phyloP scores from a whole-genome alignment of 345 rosid species.

The Citrus unshiu region DNA sequence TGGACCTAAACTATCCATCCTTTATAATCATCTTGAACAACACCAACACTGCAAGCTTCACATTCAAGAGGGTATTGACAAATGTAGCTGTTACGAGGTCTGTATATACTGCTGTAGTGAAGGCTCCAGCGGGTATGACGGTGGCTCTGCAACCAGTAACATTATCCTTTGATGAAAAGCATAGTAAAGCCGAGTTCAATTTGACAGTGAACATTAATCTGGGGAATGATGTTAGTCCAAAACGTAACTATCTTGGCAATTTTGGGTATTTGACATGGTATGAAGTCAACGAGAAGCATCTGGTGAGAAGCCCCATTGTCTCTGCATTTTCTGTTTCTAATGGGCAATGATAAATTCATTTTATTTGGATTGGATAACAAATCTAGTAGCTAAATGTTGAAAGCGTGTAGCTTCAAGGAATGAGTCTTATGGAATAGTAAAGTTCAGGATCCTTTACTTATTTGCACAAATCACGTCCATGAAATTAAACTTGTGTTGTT shows the following conservation, averaged over 20 bases:
- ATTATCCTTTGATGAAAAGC: slow-evolving; percentile 26
- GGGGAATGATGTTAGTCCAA: neutral
- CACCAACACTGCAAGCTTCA: slow-evolving; percentile 34
- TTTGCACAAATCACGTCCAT: no score
- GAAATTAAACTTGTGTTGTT: no score
- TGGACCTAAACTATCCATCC: slow-evolving; percentile 52
- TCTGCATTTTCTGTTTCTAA: neutral
- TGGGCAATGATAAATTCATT: neutral
- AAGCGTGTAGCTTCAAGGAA: neutral
- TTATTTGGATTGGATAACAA: no score
- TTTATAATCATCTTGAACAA: slow-evolving; percentile 43
- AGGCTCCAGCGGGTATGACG: slow-evolving; percentile 31
- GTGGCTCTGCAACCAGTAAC: slow-evolving; percentile 25
- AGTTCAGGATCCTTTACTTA: no score
- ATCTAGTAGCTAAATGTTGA: no score
- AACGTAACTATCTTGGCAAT: slow-evolving; percentile 38
- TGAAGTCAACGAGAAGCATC: neutral
- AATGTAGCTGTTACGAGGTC: slow-evolving; percentile 4
- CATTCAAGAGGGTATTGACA: slow-evolving; percentile 23
- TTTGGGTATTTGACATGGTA: slow-evolving; percentile 20
- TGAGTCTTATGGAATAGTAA: neutral
- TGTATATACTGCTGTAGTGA: slow-evolving; percentile 11
- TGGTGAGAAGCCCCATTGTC: neutral
- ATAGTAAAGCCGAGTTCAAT: slow-evolving; percentile 32
- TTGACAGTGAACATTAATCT: slow-evolving; percentile 30